Conservation (phyloP, 495 filamentous ascomycete species). For the Viridothelium virens region DNA sequence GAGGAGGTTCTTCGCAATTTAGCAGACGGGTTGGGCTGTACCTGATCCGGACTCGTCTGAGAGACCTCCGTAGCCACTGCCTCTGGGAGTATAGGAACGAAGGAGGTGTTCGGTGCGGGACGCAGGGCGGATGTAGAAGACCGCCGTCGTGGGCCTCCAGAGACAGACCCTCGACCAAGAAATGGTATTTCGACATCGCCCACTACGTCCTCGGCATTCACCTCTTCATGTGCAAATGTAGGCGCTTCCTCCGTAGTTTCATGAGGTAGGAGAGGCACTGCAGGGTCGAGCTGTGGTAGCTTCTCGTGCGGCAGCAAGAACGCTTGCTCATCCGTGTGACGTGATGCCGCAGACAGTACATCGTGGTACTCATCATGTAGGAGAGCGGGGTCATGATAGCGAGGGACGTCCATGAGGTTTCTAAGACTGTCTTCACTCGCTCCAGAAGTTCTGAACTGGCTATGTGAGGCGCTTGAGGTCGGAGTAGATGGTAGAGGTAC, state of each 20-base stretch:
- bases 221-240: slow-evolving; percentile 5
- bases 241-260: neutral
- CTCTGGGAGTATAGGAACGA: slow-evolving; percentile 1
- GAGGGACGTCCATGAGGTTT: neutral
- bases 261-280: neutral
- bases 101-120: neutral
- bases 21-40: neutral
- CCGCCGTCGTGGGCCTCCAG: neutral
- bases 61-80: neutral
- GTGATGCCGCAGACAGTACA: neutral
- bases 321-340: neutral
- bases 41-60: neutral
- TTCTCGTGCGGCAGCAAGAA: slow-evolving; percentile 1
- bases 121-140: neutral
- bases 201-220: neutral
- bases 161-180: neutral
- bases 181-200: neutral
- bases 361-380: neutral
- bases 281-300: neutral
- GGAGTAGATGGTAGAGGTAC: neutral
- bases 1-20: neutral
- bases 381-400: neutral
- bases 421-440: neutral
- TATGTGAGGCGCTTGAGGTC: neutral
- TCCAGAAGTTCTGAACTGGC: neutral